A percentile compares a stretch with the other conserved stretches of the same genome.
Evolutionary conservation across 164 flowering plant species (phyloP).

Genomic region (Nelumbo lutea): DNA sequence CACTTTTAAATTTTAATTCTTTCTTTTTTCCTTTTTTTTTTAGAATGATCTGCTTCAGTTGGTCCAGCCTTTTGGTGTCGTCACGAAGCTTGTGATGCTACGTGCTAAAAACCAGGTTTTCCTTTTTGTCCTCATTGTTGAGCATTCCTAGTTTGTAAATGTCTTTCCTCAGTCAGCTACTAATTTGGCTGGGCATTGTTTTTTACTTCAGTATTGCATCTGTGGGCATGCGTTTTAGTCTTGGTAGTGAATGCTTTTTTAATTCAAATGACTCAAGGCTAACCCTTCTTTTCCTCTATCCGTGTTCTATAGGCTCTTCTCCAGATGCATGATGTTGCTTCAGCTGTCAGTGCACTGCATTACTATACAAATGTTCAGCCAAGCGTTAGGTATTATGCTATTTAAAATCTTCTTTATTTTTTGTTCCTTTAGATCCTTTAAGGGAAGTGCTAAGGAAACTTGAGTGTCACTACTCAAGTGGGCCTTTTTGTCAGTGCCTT

Average conservation of each 20-base stretch:
- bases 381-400: slow-evolving; percentile 52
- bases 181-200: neutral
- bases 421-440: neutral
- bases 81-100: slow-evolving; percentile 88
- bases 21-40: slow-evolving; percentile 5
- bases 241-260: no score
- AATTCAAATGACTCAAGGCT: no score
- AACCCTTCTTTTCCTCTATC: neutral
- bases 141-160: neutral
- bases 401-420: neutral
- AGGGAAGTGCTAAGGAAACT: no score
- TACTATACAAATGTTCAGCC: slow-evolving; percentile 80
- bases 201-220: no score
- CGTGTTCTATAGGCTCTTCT: slow-evolving; percentile 67
- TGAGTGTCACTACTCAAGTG: no score
- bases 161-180: neutral
- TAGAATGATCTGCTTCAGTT: slow-evolving; percentile 93
- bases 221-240: no score
- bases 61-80: slow-evolving; percentile 90
- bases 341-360: slow-evolving; percentile 77
- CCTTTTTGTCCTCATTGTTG: neutral
- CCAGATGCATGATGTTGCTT: slow-evolving; percentile 88
- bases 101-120: slow-evolving; percentile 96
- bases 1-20: neutral
- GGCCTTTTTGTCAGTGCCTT: no score